phyloP scores from a whole-genome alignment of 208 protist species.

The Cochliopodium minus region DNA sequence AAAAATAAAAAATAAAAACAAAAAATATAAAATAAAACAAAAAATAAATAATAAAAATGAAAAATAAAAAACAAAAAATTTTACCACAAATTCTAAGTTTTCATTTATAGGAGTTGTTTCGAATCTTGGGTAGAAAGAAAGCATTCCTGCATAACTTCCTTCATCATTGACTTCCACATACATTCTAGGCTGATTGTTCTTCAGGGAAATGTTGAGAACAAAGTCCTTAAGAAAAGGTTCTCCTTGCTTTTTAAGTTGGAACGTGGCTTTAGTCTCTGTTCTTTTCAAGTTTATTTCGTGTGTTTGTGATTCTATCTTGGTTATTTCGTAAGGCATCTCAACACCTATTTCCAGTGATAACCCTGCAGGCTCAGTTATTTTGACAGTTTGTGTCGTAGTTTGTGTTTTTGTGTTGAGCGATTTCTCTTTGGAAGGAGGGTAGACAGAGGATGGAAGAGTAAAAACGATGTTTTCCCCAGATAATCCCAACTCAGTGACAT shows the following conservation, averaged over 20 bases:
- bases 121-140: constrained; percentile 14
- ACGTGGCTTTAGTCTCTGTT: neutral
- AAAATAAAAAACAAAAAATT: too few relatives aligned
- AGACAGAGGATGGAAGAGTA: constrained; percentile 7
- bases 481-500: constrained; percentile 17
- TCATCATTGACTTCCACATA: constrained; percentile 14
- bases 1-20: too few relatives aligned
- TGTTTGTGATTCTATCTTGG: neutral
- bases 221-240: constrained; percentile 12
- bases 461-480: constrained; percentile 16
- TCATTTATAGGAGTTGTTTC: too few relatives aligned
- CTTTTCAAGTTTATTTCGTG: constrained; percentile 11
- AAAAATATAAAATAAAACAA: too few relatives aligned
- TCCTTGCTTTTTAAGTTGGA: neutral
- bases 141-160: constrained; percentile 7
- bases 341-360: constrained; percentile 16
- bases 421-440: constrained; percentile 14
- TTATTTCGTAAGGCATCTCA: constrained; percentile 20
- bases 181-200: constrained; percentile 9
- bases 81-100: too few relatives aligned
- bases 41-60: too few relatives aligned
- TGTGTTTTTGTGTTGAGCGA: neutral
- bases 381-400: neutral
- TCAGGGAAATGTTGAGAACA: constrained; percentile 10
- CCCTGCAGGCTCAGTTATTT: neutral